phyloP scores from a whole-genome alignment of 352 stramenopile genomes.

The Globisporangium abappressorium region DNA sequence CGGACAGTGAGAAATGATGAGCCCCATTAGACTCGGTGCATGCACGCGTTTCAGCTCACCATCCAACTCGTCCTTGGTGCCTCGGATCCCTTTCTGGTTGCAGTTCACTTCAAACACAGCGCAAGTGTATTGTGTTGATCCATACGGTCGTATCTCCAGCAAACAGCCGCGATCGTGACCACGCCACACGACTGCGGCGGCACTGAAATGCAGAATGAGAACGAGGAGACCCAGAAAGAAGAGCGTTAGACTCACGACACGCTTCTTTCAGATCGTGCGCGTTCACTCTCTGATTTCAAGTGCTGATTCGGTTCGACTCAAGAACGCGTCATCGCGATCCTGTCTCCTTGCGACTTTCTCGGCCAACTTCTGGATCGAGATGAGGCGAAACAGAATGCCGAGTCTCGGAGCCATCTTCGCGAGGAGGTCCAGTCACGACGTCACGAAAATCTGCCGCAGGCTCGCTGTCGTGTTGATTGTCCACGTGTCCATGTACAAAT shows the following conservation, averaged over 20 bases:
- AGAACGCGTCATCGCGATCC: background rate
- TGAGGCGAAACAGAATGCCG: background rate
- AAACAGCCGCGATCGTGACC: background rate
- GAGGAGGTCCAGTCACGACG: background rate
- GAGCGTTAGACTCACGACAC: background rate
- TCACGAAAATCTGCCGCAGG: background rate
- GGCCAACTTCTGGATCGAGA: background rate
- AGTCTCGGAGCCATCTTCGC: background rate
- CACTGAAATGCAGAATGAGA: background rate
- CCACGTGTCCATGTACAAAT: background rate
- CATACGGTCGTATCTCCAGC: background rate
- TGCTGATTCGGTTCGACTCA: background rate
- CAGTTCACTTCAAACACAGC: background rate
- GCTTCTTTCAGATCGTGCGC: background rate
- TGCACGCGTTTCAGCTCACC: background rate
- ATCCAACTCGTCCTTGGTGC: background rate
- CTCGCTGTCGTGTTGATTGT: background rate
- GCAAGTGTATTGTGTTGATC: background rate
- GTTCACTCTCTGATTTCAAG: background rate
- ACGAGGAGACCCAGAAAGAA: background rate
- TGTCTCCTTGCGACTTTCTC: background rate
- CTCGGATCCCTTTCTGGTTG: background rate
- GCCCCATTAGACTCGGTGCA: background rate
- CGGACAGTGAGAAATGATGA: slow-evolving; percentile 19
- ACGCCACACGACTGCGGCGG: background rate